Base-by-base conservation (phyloP, 1,284 basidiomycete species). In the Phellopilus nigrolimitatus region DNA sequence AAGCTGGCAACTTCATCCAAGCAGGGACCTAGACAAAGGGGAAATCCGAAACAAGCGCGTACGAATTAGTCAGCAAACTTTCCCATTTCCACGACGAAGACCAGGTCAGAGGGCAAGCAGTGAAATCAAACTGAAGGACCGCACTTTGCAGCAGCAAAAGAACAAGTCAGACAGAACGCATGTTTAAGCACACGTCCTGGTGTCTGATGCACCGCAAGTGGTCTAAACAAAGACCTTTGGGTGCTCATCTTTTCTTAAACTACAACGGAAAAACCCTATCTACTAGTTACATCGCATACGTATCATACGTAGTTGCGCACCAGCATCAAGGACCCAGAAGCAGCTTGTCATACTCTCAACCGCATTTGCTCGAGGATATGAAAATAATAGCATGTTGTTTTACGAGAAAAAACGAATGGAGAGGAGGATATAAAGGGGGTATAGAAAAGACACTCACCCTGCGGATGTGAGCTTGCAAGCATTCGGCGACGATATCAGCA, bases 1-100 rank as follows among this genome's bases (percentile, higher is more conserved):
- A 91, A 0, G 90, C 79, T 0, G 97, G 95, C 3, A 99, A 76
- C 67, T 97, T 95, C 76, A 90, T 86, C 70, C 83, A 84, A 10
- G 88, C 83, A n/a, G 82, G 84, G n/a, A 92, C 90, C 92, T 95
- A 75, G 68, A 64, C 37, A 61, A 61, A 33, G 37, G 15, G 49
- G 60, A 64, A 56, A 60, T 62, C 61, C 62, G 64, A 56, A 56
- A 48, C 45, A 45, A 31, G 46, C 40, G 45, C 40, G 53, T 61
- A 52, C 51, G 47, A 54, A 45, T 4, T 19, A 54, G 47, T 49
- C 48, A 53, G 48, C 47, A 15, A 45, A 48, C 25, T 22, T 45
- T 50, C 30, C 17, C 27, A 30, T 21, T 31, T 17, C 41, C 31
- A 30, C 33, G 19, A 17, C 10, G 37, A 7, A 38, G 22, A 27